Evolutionary conservation across 179 eudicot genomes (phyloP), one percentile per base, ranked within the genome.

Genomic region (Heliamphora pulchella): DNA sequence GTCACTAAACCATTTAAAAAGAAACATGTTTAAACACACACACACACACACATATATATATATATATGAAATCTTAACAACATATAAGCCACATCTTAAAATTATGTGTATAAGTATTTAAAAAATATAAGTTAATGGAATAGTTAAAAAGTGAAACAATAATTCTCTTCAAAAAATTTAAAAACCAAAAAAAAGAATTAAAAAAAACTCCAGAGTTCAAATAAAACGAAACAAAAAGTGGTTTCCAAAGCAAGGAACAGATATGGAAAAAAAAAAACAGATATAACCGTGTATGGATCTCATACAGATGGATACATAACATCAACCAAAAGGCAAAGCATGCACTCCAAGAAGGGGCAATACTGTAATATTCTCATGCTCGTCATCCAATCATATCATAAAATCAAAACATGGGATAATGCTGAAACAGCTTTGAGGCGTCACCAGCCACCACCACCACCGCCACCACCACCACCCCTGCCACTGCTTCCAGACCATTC

Each of bases 401-500:
- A 48, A 48, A 47, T 48, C 75, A 13, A 69, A 44, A 31, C 69
- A 65, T 65, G 13, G 11, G 15, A 31, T 31, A 22, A 65, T 31
- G 69, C 44, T 22, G 46, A 65, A 31, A 69, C 20, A 71, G 2
- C 3, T 3, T 71, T 71, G 0, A 9, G 57, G 39, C 13, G 20
- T 31, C 53, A 31, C 69, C 69, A 65, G 14, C 67, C 67, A 20
- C 67, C 67, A n/a, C 66, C 2, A n/a, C 58, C 58, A 11, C 67
- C 67, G 7, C 67, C 67, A n/a, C 66, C 2, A n/a, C 58, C 58
- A 11, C 67, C 67, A 18, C 67, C 67, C 11, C 41, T 10, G 4
- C 67, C 39, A 13, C 67, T n/a, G 31, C 67, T 63, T 63, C 67
- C 67, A 18, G 67, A 78, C 80, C 80, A 78, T 50, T 73, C 80